A percentile compares a stretch with the other conserved stretches of the same genome.
Evolutionary conservation across 2,329 filamentous ascomycete species (phyloP).

Genomic region (Talaromyces funiculosus): DNA sequence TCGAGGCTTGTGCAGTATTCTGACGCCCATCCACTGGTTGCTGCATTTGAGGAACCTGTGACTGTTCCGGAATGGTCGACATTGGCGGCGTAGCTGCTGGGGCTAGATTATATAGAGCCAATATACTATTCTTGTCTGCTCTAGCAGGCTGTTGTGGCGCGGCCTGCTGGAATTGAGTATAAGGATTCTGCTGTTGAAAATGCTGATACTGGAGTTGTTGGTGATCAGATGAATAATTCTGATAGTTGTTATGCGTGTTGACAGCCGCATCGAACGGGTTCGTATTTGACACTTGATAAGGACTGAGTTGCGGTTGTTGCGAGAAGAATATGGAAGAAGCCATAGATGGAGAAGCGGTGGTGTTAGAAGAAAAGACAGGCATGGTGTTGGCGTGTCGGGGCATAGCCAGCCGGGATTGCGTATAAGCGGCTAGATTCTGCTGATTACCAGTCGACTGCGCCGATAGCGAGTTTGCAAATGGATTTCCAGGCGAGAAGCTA

Average conservation of each 20-base stretch:
- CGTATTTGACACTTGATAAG: slow-evolving; percentile 17
- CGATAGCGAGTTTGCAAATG: slow-evolving; percentile 31
- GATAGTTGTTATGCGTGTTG: slow-evolving; percentile 22
- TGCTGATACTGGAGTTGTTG: slow-evolving; percentile 18
- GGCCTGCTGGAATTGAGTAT: slow-evolving; percentile 20
- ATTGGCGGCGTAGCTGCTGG: slow-evolving; percentile 24
- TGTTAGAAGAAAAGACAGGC: slow-evolving; percentile 24
- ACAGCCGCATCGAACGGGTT: slow-evolving; percentile 32
- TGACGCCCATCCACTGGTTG: slow-evolving; percentile 16
- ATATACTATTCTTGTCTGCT: slow-evolving; percentile 43
- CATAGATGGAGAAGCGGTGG: slow-evolving; percentile 20
- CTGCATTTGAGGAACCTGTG: slow-evolving; percentile 19
- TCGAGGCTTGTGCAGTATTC: slow-evolving; percentile 17
- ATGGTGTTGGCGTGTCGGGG: slow-evolving; percentile 37
- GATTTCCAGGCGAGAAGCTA: slow-evolving; percentile 25
- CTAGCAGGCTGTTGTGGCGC: slow-evolving; percentile 37
- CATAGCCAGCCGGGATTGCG: slow-evolving; percentile 14
- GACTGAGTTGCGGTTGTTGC: slow-evolving; percentile 21
- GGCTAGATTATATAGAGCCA: slow-evolving; percentile 43
- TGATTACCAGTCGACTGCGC: slow-evolving; percentile 17
- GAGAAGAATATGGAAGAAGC: slow-evolving; percentile 25
- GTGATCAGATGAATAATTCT: slow-evolving; percentile 22
- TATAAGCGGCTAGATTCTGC: slow-evolving; percentile 8
- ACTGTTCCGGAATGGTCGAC: slow-evolving; percentile 31
- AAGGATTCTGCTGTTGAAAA: slow-evolving; percentile 19